These are phyloP conservation scores for Yamadazyma pseudoaaseri DNA, from an alignment of 1,139 yeast genomes.

Conservation along the genomic window DNA sequence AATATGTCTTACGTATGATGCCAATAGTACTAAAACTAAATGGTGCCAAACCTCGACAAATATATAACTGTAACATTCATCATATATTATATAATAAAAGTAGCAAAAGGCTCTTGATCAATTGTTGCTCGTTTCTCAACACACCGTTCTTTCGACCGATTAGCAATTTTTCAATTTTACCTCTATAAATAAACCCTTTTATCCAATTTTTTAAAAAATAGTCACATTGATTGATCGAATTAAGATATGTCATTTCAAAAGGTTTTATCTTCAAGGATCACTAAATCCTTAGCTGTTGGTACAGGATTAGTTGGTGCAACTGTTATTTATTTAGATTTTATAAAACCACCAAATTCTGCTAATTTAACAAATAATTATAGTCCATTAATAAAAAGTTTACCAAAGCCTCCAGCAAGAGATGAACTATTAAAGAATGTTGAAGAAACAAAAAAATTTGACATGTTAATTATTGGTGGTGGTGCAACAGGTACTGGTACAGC, in stretches of 20 bases:
- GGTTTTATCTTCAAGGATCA: conserved; percentile 21
- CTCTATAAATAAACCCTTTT: not conserved
- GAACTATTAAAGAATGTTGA: conserved; percentile 33
- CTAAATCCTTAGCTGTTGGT: conserved; percentile 34
- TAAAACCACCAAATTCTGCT: conserved; percentile 34
- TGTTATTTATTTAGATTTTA: conserved; percentile 43
- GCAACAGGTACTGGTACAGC: conserved; percentile 96
- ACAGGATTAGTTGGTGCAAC: conserved; percentile 38
- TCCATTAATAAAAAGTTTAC: conserved; percentile 35
- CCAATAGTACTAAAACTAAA: too few relatives aligned
- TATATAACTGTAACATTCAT: too few relatives aligned
- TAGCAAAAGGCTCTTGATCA: too few relatives aligned
- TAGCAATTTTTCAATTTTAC: not conserved
- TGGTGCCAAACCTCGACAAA: too few relatives aligned
- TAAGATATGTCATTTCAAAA: conserved; percentile 5
- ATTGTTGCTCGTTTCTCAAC: not conserved
- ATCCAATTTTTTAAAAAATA: not conserved
- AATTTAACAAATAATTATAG: conserved; percentile 30
- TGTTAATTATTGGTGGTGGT: conserved; percentile 90
- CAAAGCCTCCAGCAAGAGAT: conserved; percentile 38
- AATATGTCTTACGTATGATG: too few relatives aligned
- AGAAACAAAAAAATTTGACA: conserved; percentile 59
- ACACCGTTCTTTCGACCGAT: conserved; percentile 1
- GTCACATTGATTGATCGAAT: not conserved
- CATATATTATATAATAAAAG: too few relatives aligned